Percentiles rank a stretch among this genome's conserved stretches.
Conservation (phyloP, 345 rosid genomes). For the Salix suchowensis region DNA sequence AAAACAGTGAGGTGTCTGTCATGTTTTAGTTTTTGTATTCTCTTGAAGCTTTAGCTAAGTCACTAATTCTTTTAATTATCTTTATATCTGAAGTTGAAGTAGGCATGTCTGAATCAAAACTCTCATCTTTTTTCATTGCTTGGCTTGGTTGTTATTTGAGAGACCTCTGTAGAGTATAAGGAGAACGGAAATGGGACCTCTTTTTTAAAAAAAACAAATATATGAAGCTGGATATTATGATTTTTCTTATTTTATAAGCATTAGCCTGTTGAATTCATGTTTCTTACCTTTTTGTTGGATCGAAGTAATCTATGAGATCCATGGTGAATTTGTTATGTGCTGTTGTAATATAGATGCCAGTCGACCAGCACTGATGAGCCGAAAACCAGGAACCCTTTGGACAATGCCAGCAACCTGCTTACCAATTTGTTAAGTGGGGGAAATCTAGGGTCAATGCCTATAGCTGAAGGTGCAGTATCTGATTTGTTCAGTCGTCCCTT, state of each 20-base stretch:
- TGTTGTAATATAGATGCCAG: constrained; percentile 53
- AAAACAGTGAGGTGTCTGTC: no score
- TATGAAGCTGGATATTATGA: background rate
- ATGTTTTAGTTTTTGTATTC: no score
- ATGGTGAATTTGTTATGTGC: constrained; percentile 2
- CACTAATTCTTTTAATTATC: no score
- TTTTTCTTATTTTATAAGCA: background rate
- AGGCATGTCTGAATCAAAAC: no score
- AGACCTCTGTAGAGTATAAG: no score
- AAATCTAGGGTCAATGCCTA: constrained; percentile 71
- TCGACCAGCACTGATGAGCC: constrained; percentile 51
- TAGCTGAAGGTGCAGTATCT: constrained; percentile 88
- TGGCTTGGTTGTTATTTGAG: background rate
- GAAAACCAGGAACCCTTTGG: constrained; percentile 58
- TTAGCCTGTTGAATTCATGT: background rate
- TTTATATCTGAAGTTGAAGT: no score
- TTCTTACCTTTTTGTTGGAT: background rate
- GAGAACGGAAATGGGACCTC: background rate
- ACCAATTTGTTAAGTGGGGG: constrained; percentile 83
- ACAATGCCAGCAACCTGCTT: constrained; percentile 83
- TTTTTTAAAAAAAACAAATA: no score
- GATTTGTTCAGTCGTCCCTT: constrained; percentile 83
- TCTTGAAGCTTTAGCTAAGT: no score
- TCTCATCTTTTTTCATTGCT: no score
- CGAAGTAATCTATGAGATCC: background rate